Base-by-base conservation (phyloP, 371 early-diverging fungal genomes). In the Apophysomyces variabilis region DNA sequence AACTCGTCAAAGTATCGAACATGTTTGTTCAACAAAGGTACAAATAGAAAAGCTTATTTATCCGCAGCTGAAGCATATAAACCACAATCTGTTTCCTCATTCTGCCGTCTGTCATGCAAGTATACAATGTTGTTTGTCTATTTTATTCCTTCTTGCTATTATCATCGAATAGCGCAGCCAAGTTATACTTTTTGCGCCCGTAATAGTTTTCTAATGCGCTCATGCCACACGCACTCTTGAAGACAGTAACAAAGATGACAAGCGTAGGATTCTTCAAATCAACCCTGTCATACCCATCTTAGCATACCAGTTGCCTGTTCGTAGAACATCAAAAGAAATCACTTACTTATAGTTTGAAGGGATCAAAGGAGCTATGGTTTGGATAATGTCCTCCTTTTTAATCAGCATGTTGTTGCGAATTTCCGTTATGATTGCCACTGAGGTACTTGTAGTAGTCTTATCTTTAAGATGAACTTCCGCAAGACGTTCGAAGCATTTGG, bases 151-250 rank as follows among this genome's bases (percentile, higher is more conserved):
- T 50, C 9, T 50, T 50, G 9, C 54, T 50, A 35, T 65, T 45
- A 7, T 62, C 58, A 7, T 69, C 57, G 1, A 70, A 9, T 13
- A 61, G 36, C 1, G 67, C 62, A 4, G 62, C 46, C 58, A 85
- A 16, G 58, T 86, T 84, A 60, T 82, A 86, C 68, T 79, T 83
- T 60, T 78, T 80, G 56, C 66, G 69, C 64, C 71, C 66, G 50
- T 82, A 84, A 58, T 83, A 84, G 6, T 77, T 68, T 32, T 69
- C 66, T 21, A 84, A 57, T 9, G 83, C 72, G 21, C 77, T 72
- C 54, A 84, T 75, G 1, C 85, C 84, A 58, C 83, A 82, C n/a
- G 78, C 82, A 57, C 84, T 83, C 61, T 86, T 86, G 70, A 84
- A 86, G 12, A 86, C 68, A 5, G 78, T 72, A 36, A 76, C 68